phyloP scores from a whole-genome alignment of 495 filamentous ascomycete genomes.

The Penicillium macrosclerotiorum region DNA sequence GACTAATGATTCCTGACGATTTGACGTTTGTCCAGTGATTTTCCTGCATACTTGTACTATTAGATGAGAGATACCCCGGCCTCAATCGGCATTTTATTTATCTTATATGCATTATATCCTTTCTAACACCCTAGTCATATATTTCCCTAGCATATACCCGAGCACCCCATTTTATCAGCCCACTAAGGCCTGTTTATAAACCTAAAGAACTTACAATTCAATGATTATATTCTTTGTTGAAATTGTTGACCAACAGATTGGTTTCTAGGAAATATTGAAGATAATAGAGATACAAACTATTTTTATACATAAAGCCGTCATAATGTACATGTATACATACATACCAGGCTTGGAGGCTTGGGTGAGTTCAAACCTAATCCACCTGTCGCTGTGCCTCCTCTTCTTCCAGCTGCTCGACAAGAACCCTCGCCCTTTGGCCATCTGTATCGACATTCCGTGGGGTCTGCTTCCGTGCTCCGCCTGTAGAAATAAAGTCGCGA shows the following conservation, averaged over 20 bases:
- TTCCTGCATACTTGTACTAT: background rate
- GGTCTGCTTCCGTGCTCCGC: conserved; percentile 25
- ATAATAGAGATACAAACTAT: conserved; percentile 8
- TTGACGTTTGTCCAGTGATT: background rate
- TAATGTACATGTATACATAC: conserved; percentile 26
- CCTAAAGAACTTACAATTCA: too few relatives aligned
- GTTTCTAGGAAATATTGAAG: too few relatives aligned
- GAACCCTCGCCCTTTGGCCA: conserved; percentile 34
- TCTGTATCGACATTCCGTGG: conserved; percentile 20
- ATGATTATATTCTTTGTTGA: too few relatives aligned
- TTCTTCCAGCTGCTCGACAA: conserved; percentile 44
- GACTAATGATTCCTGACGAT: conserved; percentile 5
- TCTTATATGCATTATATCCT: too few relatives aligned
- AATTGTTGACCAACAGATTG: too few relatives aligned
- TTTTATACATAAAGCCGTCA: conserved; percentile 15
- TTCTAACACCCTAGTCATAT: too few relatives aligned
- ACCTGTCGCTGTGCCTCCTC: conserved; percentile 28
- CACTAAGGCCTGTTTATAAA: too few relatives aligned
- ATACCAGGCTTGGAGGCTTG: background rate
- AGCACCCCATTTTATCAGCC: too few relatives aligned
- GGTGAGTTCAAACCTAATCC: conserved; percentile 22
- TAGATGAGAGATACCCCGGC: conserved; percentile 13
- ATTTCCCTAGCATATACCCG: too few relatives aligned
- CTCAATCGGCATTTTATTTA: background rate
- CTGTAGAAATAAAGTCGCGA: conserved; percentile 38